Base-by-base conservation (phyloP, 352 stramenopile genomes). In the Globisporangium canariense region DNA sequence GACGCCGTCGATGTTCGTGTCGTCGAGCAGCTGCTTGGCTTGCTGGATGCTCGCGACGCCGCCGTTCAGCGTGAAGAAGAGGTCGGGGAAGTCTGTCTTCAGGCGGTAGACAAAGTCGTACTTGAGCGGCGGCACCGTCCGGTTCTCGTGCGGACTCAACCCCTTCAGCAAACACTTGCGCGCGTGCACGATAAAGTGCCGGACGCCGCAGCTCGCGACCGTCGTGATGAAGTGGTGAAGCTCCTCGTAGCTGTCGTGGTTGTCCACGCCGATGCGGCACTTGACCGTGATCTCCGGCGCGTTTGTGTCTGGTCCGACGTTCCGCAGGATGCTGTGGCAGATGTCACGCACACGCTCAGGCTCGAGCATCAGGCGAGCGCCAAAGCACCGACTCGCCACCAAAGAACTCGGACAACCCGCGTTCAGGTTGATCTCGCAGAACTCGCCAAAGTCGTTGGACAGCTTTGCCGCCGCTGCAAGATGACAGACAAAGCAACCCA, bases 51-150 rank as follows among this genome's bases (percentile, higher is more conserved):
- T 98, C 18, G 89, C 82, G 40, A 99, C 83, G 20, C 96, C 97
- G 36, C 97, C 98, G 79, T 99, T 99, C n/a, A 99, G 76, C 13
- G 93, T 98, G 75, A 99, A 98, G 3, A 76, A 79, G 40, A 99
- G 78, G n/a, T 98, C 71, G 22, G 97, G 96, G 67, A 98, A 99
- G 59, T 99, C 97, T 22, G 89, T 56, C 50, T 98, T 97, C 13
- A 99, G 79, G 13, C 90, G 77, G 62, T 94, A 91, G 2, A 99
- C 96, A 47, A 94, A 79, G 45, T 98, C 80, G 64, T 99, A 99
- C 61, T 92, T 94, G 30, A 99, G 83, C 38, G 95, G 94, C 13
- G 98, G 98, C 5, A 99, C 91, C 49, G 96, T 99, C 46, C 97
- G 89, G 82, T 99, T 99, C 58, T 99, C 93, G 63, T 98, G 90